Conservation (phyloP, 495 filamentous ascomycete species). For the Hyaloscypha variabilis region DNA sequence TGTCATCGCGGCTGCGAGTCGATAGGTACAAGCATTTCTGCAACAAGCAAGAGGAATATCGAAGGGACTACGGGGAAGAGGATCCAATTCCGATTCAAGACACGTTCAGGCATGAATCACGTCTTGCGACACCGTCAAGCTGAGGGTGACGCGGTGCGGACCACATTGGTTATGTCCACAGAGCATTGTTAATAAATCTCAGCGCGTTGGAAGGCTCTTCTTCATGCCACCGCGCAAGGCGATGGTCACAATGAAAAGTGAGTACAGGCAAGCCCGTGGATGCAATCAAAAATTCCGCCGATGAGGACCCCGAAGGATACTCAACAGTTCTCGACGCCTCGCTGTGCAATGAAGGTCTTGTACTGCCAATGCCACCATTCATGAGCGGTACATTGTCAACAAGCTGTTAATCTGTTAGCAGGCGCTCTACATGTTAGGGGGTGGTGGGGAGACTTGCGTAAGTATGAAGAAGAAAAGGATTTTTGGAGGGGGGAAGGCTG, state of each 20-base stretch:
- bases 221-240: conserved; percentile 31
- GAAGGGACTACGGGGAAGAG: too few species aligned
- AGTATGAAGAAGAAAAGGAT: conserved; percentile 14
- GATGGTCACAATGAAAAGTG: conserved; percentile 54
- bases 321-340: conserved; percentile 67
- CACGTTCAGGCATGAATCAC: too few species aligned
- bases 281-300: conserved; percentile 70
- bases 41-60: too few species aligned
- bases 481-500: conserved; percentile 1
- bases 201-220: conserved; percentile 3
- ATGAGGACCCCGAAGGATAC: conserved; percentile 70
- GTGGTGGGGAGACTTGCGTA: background rate
- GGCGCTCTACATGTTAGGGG: background rate
- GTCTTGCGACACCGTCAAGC: too few species aligned
- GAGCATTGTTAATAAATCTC: too few species aligned
- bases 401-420: conserved; percentile 29
- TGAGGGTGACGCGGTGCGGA: too few species aligned
- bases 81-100: too few species aligned
- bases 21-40: too few species aligned
- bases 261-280: conserved; percentile 20
- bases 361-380: conserved; percentile 33
- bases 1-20: too few species aligned
- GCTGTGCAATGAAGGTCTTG: conserved; percentile 79
- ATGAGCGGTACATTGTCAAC: conserved; percentile 22
- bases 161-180: too few species aligned